These are phyloP conservation scores for Stachybotrys elegans DNA, from an alignment of 2,329 filamentous ascomycete genomes.

Conservation along the genomic window DNA sequence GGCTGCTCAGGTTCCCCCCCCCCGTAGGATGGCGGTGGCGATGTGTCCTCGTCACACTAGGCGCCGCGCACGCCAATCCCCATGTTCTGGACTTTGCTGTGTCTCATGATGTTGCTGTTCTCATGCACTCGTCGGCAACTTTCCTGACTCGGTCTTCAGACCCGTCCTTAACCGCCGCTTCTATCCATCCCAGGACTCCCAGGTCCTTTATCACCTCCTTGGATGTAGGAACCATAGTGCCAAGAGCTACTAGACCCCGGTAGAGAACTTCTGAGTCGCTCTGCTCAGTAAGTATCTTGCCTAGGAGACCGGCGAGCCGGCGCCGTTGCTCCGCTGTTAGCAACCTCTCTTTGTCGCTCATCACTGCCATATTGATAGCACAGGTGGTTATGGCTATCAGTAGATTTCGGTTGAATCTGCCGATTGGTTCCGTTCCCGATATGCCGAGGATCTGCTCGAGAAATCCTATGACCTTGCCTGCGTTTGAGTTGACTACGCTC, in stretches of 20 bases:
- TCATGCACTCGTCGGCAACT: slow-evolving; percentile 42
- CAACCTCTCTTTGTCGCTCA: slow-evolving; percentile 47
- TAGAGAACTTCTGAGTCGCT: slow-evolving; percentile 80
- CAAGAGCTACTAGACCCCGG: slow-evolving; percentile 74
- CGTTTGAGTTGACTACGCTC: slow-evolving; percentile 52
- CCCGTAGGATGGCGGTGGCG: no score
- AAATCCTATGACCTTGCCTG: slow-evolving; percentile 54
- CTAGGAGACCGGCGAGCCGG: slow-evolving; percentile 55
- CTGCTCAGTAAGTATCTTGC: slow-evolving; percentile 58
- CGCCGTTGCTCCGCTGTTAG: slow-evolving; percentile 26
- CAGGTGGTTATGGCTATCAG: slow-evolving; percentile 77
- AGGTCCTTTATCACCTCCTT: slow-evolving; percentile 37
- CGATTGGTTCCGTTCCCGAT: slow-evolving; percentile 41
- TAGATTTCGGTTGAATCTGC: slow-evolving; percentile 67
- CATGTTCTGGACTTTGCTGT: no score
- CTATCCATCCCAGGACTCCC: slow-evolving; percentile 34
- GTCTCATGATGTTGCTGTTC: slow-evolving; percentile 16
- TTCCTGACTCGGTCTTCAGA: slow-evolving; percentile 42
- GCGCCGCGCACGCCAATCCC: no score
- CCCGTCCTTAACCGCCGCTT: slow-evolving; percentile 36
- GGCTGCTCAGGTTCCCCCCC: no score
- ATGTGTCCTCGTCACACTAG: no score
- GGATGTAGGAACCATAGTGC: slow-evolving; percentile 62
- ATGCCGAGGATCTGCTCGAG: slow-evolving; percentile 58
- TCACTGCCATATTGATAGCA: slow-evolving; percentile 79